Evolutionary conservation across 2,329 filamentous ascomycete genomes (phyloP), one percentile per base, ranked within the genome.

Genomic region (Trichoderma asperellum): DNA sequence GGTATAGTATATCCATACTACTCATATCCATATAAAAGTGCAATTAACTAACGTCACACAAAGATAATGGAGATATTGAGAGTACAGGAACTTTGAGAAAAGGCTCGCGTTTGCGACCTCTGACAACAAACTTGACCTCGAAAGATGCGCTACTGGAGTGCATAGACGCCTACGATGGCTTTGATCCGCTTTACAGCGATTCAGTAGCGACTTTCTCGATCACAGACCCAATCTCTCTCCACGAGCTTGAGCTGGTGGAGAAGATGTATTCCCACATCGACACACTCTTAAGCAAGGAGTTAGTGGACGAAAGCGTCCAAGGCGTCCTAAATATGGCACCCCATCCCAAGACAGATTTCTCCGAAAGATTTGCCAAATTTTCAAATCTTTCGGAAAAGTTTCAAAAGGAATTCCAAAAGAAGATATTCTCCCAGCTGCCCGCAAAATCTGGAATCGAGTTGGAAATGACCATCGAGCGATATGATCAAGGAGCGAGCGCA

Each of bases 111-210:
- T 12, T 16, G 5, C 4, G 6, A 6, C 21, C 34, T n/a, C 8
- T 5, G 32, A 18, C 40, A 21, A 5, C 63, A 29, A 29, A 52
- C 0, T 6, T 29, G 10, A 5, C 55, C 24, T 16, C 64, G 12
- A 67, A 67, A 14, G 40, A 67, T 4, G 1, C n/a, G 1, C 7
- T 68, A 6, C n/a, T 58, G 5, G 66, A 68, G 5, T 56, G 59
- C n/a, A 16, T 72, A 21, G 68, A 70, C 32, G 68, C 71, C 11
- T 71, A 62, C 18, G 21, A 71, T 47, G 5, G 16, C 21, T 71
- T 68, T 47, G 66, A 72, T 18, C 57, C 58, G 1, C 40, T 63
- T 8, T n/a, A 63, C 6, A 32, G 12, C 21, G 35, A 32, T 21
- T 37, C 56, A 6, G 11, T 8, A 21, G 16, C 37, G 5, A 27